Evolutionary conservation across 257 asterid genomes (phyloP).

Genomic region (Fraxinus quadrangulata): DNA sequence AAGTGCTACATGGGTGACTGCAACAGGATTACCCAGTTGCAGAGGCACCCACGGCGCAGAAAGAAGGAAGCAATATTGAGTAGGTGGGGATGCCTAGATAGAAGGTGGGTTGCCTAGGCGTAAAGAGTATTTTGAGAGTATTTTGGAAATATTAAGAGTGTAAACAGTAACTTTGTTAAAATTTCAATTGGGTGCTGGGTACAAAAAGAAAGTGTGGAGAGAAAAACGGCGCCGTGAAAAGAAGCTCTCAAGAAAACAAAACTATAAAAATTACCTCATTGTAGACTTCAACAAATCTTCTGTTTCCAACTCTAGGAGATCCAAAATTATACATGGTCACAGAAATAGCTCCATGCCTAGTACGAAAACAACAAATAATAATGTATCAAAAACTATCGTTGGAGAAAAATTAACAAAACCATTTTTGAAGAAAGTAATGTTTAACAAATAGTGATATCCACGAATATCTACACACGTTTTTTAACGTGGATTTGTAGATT

Average conservation of each 20-base stretch:
- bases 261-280: constrained; percentile 57
- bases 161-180: neutral
- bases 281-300: constrained; percentile 84
- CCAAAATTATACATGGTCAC: constrained; percentile 97
- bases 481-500: no score
- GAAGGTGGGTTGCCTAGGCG: no score
- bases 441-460: no score
- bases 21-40: neutral
- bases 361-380: constrained; percentile 18
- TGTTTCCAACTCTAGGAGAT: constrained; percentile 97
- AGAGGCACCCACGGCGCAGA: neutral
- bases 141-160: neutral
- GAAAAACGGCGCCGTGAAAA: neutral
- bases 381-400: neutral
- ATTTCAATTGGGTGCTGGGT: neutral
- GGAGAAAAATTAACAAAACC: constrained; percentile 5
- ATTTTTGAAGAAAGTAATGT: neutral
- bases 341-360: constrained; percentile 74
- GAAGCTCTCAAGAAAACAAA: constrained; percentile 6
- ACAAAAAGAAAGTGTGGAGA: neutral
- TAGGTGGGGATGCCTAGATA: neutral
- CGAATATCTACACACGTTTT: no score
- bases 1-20: neutral
- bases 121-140: no score
- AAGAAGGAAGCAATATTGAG: neutral